Conservation (phyloP, 257 asterid species). For the Solanum peruvianum region DNA sequence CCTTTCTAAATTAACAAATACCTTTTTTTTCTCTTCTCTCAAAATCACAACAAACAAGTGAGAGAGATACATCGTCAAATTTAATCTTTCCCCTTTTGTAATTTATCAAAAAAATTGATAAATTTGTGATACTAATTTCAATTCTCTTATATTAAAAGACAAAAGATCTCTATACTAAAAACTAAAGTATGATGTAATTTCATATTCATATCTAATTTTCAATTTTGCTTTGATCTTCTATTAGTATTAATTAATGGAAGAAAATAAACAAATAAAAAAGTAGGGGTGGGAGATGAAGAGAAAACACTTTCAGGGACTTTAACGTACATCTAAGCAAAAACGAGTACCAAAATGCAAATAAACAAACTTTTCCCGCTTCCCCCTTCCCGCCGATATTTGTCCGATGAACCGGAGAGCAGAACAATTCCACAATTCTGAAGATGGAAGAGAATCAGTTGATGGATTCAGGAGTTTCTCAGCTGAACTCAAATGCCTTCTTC, state of each 20-base stretch:
- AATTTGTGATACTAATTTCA: too few species aligned
- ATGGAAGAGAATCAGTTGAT: conserved; percentile 39
- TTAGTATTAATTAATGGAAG: not conserved
- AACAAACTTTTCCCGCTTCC: not conserved
- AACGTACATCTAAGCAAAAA: not conserved
- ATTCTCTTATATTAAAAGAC: not conserved
- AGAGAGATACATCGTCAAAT: not conserved
- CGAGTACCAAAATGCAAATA: not conserved
- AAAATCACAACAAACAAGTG: not conserved
- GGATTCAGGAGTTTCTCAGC: conserved; percentile 36
- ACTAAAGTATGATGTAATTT: not conserved
- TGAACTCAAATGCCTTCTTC: conserved; percentile 34
- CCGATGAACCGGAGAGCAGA: not conserved
- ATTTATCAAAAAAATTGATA: not conserved
- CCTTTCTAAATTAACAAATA: not conserved
- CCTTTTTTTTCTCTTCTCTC: not conserved
- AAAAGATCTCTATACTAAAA: not conserved
- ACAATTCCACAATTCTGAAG: not conserved
- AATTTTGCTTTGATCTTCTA: not conserved
- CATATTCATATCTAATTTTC: not conserved
- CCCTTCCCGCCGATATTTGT: not conserved
- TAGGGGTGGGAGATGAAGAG: not conserved
- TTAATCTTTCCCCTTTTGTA: not conserved
- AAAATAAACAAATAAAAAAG: not conserved
- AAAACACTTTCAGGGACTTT: not conserved